phyloP scores from a whole-genome alignment of 2,329 filamentous ascomycete species.

The Diaporthe sp. region DNA sequence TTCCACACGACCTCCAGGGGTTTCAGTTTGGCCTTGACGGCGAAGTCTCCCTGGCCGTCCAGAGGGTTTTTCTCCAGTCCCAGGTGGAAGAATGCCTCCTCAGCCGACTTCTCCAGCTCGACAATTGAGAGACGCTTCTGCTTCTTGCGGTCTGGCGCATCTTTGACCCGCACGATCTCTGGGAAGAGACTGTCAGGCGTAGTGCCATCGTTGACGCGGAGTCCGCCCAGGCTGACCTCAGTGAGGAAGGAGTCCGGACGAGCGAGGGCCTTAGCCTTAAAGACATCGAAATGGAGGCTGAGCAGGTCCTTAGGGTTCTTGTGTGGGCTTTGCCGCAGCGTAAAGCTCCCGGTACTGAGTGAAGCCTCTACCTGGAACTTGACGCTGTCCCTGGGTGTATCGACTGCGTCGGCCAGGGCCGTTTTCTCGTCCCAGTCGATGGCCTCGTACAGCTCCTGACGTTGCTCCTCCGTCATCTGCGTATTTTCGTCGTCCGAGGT shows the following conservation, averaged over 20 bases:
- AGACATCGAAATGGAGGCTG: slow-evolving; percentile 93
- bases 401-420: slow-evolving; percentile 86
- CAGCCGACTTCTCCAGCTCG: slow-evolving; percentile 61
- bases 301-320: slow-evolving; percentile 84
- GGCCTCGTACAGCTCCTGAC: slow-evolving; percentile 94
- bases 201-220: slow-evolving; percentile 95
- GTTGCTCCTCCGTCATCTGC: slow-evolving; percentile 93
- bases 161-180: slow-evolving; percentile 96
- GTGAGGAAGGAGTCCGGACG: slow-evolving; percentile 91
- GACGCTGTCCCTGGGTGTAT: slow-evolving; percentile 89
- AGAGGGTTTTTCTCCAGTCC: slow-evolving; percentile 96
- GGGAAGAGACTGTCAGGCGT: slow-evolving; percentile 92
- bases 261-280: slow-evolving; percentile 90
- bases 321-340: slow-evolving; percentile 86
- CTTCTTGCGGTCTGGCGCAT: slow-evolving; percentile 70
- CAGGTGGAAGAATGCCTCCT: slow-evolving; percentile 90
- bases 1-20: slow-evolving; percentile 99
- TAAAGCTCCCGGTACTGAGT: slow-evolving; percentile 96
- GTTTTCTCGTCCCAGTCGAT: slow-evolving; percentile 99
- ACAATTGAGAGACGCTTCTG: slow-evolving; percentile 64
- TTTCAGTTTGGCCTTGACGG: slow-evolving; percentile 90
- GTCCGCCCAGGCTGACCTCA: slow-evolving; percentile 89
- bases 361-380: slow-evolving; percentile 94
- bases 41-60: slow-evolving; percentile 91
- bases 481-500: slow-evolving; percentile 79